These are phyloP conservation scores for Raffaelea deltoideospora DNA, from an alignment of 2,329 filamentous ascomycete species.

Conservation along the genomic window DNA sequence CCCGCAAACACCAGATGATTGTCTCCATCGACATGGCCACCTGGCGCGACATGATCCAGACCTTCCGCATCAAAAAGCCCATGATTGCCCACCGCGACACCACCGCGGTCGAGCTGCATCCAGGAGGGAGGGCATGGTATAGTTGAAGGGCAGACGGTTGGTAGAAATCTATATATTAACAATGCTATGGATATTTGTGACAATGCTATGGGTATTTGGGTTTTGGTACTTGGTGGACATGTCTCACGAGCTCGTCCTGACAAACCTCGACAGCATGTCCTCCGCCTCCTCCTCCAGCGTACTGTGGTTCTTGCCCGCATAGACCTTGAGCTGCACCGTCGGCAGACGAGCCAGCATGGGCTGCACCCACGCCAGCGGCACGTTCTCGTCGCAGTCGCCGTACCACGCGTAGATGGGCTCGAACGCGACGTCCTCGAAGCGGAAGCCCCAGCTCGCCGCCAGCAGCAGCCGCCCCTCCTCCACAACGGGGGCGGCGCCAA, in stretches of 20 bases:
- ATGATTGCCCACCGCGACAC: conserved; percentile 70
- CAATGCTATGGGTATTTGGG: too few species aligned
- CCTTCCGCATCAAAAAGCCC: conserved; percentile 60
- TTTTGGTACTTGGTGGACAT: too few species aligned
- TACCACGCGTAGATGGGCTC: conserved; percentile 18
- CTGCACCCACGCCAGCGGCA: conserved; percentile 18
- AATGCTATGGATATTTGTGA: too few species aligned
- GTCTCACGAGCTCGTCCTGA: too few species aligned
- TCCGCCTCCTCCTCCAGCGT: conserved; percentile 3
- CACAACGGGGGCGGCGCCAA: conserved; percentile 13
- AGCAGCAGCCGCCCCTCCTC: conserved; percentile 18
- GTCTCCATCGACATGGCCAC: conserved; percentile 73
- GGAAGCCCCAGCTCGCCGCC: conserved; percentile 16
- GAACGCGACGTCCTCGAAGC: conserved; percentile 14
- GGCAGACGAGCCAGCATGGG: conserved; percentile 21
- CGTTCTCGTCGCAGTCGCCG: conserved; percentile 16
- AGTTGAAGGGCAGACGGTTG: not conserved
- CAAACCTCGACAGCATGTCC: conserved; percentile 5
- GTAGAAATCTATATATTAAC: too few species aligned
- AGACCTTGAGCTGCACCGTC: conserved; percentile 17
- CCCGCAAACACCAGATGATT: conserved; percentile 31
- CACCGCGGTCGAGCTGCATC: conserved; percentile 14
- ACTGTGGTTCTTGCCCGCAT: conserved; percentile 17
- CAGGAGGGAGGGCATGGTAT: conserved; percentile 8
- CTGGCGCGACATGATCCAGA: conserved; percentile 65